phyloP scores from a whole-genome alignment of 768 basidiomycete species.

The Phlebiopsis flavidoalba region DNA sequence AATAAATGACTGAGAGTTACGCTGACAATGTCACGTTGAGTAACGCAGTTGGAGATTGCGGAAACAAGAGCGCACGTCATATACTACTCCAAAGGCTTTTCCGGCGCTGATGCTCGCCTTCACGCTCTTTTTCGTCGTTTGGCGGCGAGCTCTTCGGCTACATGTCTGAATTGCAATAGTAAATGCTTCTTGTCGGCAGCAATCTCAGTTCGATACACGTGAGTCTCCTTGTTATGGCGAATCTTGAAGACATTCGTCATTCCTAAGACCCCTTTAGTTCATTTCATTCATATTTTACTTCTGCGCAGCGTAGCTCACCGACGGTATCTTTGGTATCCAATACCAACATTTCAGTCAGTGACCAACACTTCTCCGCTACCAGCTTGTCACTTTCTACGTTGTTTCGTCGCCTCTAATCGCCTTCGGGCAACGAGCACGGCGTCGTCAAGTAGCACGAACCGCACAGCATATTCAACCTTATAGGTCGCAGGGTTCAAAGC shows the following conservation, averaged over 20 bases:
- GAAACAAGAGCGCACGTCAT: slow-evolving; percentile 31
- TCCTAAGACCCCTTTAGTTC: slow-evolving; percentile 28
- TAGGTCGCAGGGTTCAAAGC: slow-evolving; percentile 94
- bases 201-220: slow-evolving; percentile 86
- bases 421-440: slow-evolving; percentile 83
- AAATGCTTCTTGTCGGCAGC: slow-evolving; percentile 82
- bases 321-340: slow-evolving; percentile 95
- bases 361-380: slow-evolving; percentile 92
- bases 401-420: slow-evolving; percentile 55
- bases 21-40: slow-evolving; percentile 16
- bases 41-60: background rate
- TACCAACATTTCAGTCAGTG: slow-evolving; percentile 89
- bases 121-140: slow-evolving; percentile 90
- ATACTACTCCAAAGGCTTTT: slow-evolving; percentile 64
- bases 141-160: slow-evolving; percentile 85
- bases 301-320: slow-evolving; percentile 43
- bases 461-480: slow-evolving; percentile 81
- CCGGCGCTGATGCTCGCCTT: slow-evolving; percentile 87
- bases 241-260: slow-evolving; percentile 99
- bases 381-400: slow-evolving; percentile 65
- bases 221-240: slow-evolving; percentile 86
- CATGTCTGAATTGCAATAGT: slow-evolving; percentile 81
- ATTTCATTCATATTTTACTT: background rate
- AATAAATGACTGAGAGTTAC: slow-evolving; percentile 27
- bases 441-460: slow-evolving; percentile 90